Conservation (phyloP, 495 filamentous ascomycete genomes). For the Pyrenula aspistea region DNA sequence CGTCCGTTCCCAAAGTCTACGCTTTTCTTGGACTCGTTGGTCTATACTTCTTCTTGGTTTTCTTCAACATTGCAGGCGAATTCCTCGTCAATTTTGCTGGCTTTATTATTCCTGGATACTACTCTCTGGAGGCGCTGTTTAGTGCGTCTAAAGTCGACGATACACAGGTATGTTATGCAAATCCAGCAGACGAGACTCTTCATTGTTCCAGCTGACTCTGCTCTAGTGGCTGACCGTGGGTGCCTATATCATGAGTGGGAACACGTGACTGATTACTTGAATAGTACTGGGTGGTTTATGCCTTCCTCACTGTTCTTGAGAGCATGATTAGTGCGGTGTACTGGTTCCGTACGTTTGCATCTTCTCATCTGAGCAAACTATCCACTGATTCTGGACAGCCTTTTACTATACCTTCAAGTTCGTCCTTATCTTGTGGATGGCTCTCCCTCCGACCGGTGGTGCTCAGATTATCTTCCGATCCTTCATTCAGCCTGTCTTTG, state of each 20-base stretch:
- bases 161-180: conserved; percentile 54
- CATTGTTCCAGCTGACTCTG: not conserved
- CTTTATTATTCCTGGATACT: conserved; percentile 90
- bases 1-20: conserved; percentile 90
- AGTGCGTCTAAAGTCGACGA: conserved; percentile 71
- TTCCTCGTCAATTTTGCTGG: conserved; percentile 94
- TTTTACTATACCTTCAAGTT: conserved; percentile 99
- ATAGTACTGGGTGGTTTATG: conserved; percentile 96
- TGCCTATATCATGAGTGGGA: conserved; percentile 14
- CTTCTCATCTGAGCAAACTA: not conserved
- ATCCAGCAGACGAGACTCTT: not conserved
- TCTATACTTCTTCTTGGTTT: conserved; percentile 94
- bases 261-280: conserved; percentile 6
- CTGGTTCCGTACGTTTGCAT: conserved; percentile 70
- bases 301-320: conserved; percentile 88
- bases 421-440: conserved; percentile 89
- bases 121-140: conserved; percentile 85
- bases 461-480: conserved; percentile 95
- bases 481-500: conserved; percentile 80
- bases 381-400: conserved; percentile 28
- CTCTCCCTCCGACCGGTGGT: conserved; percentile 90
- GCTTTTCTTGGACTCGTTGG: conserved; percentile 71
- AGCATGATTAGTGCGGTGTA: conserved; percentile 88
- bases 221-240: conserved; percentile 56
- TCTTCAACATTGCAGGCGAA: conserved; percentile 97